Base-by-base conservation (phyloP, 148 eudicot species). In the Chenopodium album region DNA sequence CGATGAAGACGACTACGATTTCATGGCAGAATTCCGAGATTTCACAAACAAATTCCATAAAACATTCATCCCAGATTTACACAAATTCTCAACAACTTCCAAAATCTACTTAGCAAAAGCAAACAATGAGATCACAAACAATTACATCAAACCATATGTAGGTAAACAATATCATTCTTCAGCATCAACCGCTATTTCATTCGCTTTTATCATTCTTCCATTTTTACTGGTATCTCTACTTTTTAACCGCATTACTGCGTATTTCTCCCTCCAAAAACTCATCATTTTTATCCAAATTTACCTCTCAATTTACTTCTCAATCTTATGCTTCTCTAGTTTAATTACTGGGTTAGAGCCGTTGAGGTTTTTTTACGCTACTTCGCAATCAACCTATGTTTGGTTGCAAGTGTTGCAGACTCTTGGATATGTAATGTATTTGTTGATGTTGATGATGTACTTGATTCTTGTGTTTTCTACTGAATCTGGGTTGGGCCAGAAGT, bases 321-420 rank as follows among this genome's bases (percentile, higher is more conserved):
- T 93, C 80, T 90, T 95, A 73, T 89, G 89, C 68, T 63, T 95
- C 0, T 93, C 97, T 0, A 85, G 93, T 4, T 48, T 95, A 1
- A 76, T 88, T 52, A 93, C 98, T 0, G 98, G 98, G 2, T 90
- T 93, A 7, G 98, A 95, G 81, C 98, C 98, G 0, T 86, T 95
- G 22, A 76, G 86, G 82, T 92, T 93, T 59, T 95, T 95, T 86
- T 95, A 93, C 85, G 92, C 92, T 7, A 88, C 99, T 17, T 93
- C 99, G 34, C 91, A 79, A 79, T 79, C 91, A 23, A 91, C 94
- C 9, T 95, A 95, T 82, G 74, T 92, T 0, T 90, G 95, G 79
- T 7, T 95, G 41, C 99, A 95, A 79, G 91, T 92, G 23, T 17
- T 95, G 76, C 99, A 93, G 56, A 92, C 98, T 0, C 89, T 95